Conservation (phyloP, 1,284 basidiomycete species). For the Ceratobasidium sp. region DNA sequence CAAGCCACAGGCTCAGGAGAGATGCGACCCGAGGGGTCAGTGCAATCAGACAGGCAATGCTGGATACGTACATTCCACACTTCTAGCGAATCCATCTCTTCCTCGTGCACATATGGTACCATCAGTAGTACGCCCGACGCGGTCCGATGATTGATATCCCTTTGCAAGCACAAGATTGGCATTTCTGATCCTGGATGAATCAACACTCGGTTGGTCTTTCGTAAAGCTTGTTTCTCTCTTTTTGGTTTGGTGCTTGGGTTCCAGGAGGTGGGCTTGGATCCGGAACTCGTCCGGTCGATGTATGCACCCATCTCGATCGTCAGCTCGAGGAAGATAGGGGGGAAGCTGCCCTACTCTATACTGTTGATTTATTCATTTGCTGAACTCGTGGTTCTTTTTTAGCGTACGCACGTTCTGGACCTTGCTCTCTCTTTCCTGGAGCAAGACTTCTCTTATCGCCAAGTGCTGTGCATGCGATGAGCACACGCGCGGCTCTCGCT, state of each 20-base stretch:
- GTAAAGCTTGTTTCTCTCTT: background rate
- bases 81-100: background rate
- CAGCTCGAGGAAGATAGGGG: slow-evolving; percentile 6
- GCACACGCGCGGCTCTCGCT: background rate
- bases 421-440: no score
- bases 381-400: no score
- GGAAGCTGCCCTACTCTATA: no score
- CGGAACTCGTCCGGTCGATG: background rate
- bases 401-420: background rate
- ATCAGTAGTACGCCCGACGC: background rate
- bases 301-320: slow-evolving; percentile 10
- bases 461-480: no score
- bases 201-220: background rate
- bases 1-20: background rate
- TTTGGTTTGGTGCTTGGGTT: background rate
- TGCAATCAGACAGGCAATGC: background rate
- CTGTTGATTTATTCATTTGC: no score
- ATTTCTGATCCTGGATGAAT: background rate
- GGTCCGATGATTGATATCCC: slow-evolving; percentile 8
- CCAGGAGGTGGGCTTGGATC: background rate
- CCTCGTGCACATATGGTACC: background rate
- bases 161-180: background rate
- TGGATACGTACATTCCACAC: background rate
- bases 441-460: no score
- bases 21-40: background rate